Conservation (phyloP, 169 alveolate species). For the Neospora caninum region DNA sequence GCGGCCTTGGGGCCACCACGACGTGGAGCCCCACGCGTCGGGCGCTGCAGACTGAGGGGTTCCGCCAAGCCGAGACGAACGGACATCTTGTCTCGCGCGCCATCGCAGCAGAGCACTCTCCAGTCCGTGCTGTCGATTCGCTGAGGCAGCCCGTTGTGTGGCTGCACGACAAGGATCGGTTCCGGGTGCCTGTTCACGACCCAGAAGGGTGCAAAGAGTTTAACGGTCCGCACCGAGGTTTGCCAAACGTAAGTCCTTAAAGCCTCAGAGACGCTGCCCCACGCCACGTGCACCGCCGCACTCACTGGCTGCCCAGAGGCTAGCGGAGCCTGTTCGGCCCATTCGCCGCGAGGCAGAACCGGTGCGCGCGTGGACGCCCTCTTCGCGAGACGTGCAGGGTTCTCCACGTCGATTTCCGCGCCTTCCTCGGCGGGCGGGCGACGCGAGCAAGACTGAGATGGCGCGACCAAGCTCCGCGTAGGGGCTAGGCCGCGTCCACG, state of each 20-base stretch:
- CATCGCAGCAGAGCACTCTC: background rate
- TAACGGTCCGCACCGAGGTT: conserved; percentile 58
- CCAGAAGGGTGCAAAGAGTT: conserved; percentile 66
- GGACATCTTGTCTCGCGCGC: conserved; percentile 25
- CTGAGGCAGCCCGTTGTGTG: background rate
- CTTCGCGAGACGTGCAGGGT: no score
- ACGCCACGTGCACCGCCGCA: background rate
- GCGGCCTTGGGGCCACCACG: no score
- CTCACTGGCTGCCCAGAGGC: background rate
- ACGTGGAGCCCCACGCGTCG: no score
- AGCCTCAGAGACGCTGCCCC: background rate
- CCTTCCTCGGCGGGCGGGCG: no score
- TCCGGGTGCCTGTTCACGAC: conserved; percentile 61
- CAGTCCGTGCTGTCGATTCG: conserved; percentile 13
- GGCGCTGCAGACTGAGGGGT: background rate
- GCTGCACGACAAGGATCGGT: conserved; percentile 48
- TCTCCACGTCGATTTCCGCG: no score
- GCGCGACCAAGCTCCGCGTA: no score
- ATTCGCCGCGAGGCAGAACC: no score
- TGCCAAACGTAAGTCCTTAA: conserved; percentile 57
- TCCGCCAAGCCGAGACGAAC: conserved; percentile 56
- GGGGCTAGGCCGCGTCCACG: no score
- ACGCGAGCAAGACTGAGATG: no score
- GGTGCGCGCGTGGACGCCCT: no score
- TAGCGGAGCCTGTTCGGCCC: no score